These are phyloP conservation scores for Aureobasidium zeae DNA, from an alignment of 2,329 filamentous ascomycete genomes.

Conservation along the genomic window DNA sequence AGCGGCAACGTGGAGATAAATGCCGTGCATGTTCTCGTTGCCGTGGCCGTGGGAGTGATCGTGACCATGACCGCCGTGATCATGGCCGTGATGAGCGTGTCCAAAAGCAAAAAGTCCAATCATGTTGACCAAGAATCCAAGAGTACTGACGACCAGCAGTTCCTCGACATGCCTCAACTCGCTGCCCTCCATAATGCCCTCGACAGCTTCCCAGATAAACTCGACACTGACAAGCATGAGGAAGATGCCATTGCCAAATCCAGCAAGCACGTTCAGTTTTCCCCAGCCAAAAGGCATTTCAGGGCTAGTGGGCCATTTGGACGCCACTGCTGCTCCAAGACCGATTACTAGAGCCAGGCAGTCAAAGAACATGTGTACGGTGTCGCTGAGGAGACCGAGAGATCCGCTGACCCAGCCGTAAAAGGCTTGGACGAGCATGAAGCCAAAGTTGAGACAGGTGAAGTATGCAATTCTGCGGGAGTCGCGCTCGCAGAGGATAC, in stretches of 20 bases:
- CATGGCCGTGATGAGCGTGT: constrained; percentile 42
- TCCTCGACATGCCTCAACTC: constrained; percentile 78
- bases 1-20: constrained; percentile 89
- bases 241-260: constrained; percentile 93
- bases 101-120: constrained; percentile 82
- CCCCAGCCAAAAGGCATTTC: constrained; percentile 91
- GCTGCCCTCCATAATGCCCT: constrained; percentile 73
- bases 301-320: constrained; percentile 87
- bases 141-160: constrained; percentile 75
- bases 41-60: constrained; percentile 60
- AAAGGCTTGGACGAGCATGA: constrained; percentile 90
- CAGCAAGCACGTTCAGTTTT: constrained; percentile 91
- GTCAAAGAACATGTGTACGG: constrained; percentile 99
- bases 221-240: constrained; percentile 92
- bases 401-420: constrained; percentile 93
- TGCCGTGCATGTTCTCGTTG: constrained; percentile 97
- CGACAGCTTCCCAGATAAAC: constrained; percentile 89
- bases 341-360: constrained; percentile 87
- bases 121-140: constrained; percentile 82
- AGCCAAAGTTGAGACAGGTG: constrained; percentile 83
- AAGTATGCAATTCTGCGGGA: constrained; percentile 96
- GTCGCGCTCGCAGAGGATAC: constrained; percentile 82
- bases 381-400: constrained; percentile 88
- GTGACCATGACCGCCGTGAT: constrained; percentile 36
- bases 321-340: constrained; percentile 83